phyloP scores from a whole-genome alignment of 2,329 filamentous ascomycete species.

The Bimuria novae-zelandiae region DNA sequence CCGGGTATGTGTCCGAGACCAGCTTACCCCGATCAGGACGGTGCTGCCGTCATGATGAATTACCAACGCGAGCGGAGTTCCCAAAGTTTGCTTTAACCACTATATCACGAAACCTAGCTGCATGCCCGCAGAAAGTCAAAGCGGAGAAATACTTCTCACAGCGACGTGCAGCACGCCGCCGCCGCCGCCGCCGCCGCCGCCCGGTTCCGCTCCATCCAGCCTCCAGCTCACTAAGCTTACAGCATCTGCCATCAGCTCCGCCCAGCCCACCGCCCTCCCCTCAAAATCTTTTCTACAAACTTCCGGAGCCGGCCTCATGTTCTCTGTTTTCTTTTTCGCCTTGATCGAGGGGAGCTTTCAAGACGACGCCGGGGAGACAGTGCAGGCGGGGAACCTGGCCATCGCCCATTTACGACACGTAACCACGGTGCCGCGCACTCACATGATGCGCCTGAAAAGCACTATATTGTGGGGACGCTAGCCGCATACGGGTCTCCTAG shows the following conservation, averaged over 20 bases:
- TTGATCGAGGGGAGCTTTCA: too few species aligned
- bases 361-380: too few species aligned
- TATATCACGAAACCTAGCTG: background rate
- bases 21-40: background rate
- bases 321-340: too few species aligned
- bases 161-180: too few species aligned
- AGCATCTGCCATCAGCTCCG: too few species aligned
- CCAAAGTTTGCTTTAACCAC: background rate
- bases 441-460: conserved; percentile 4
- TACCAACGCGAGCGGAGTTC: background rate
- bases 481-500: background rate
- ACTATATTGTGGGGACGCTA: background rate
- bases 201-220: conserved; percentile 13
- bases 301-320: too few species aligned
- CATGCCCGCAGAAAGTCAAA: background rate
- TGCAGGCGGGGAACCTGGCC: too few species aligned
- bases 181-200: conserved; percentile 12
- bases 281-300: too few species aligned
- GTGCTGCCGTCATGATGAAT: background rate
- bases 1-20: too few species aligned
- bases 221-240: too few species aligned
- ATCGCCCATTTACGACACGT: background rate
- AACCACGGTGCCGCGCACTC: conserved; percentile 6
- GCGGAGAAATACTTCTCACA: background rate
- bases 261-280: too few species aligned